Conservation (phyloP, 106 monocot genomes). For the Allium cepa region DNA sequence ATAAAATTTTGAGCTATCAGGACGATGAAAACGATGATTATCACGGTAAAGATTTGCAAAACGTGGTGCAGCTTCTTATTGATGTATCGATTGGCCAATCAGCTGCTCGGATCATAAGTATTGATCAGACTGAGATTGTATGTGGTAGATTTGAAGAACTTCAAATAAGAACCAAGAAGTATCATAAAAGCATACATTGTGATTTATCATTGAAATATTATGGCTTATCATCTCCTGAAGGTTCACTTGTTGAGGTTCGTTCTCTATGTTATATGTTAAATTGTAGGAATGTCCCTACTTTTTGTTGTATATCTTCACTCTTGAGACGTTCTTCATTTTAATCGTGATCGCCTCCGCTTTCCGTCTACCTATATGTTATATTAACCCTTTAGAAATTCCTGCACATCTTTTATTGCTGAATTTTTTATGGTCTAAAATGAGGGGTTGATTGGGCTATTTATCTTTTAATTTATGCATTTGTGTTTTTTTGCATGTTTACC, state of each 20-base stretch:
- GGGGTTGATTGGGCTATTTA: neutral
- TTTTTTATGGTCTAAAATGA: too few species aligned
- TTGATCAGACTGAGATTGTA: slow-evolving; percentile 59
- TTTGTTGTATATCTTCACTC: too few species aligned
- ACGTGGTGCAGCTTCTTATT: slow-evolving; percentile 47
- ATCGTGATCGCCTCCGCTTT: too few species aligned
- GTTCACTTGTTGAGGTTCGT: slow-evolving; percentile 73
- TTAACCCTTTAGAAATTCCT: too few species aligned
- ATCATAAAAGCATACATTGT: slow-evolving; percentile 73
- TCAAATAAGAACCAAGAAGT: slow-evolving; percentile 61
- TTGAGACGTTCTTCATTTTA: too few species aligned
- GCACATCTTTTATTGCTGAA: too few species aligned
- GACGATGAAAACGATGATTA: slow-evolving; percentile 44
- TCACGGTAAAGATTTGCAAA: slow-evolving; percentile 50
- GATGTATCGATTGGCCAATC: slow-evolving; percentile 84
- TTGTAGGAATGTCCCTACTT: neutral
- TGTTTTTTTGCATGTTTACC: neutral
- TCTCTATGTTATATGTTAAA: slow-evolving; percentile 3
- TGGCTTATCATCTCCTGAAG: slow-evolving; percentile 94
- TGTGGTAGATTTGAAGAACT: slow-evolving; percentile 97
- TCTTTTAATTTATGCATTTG: neutral
- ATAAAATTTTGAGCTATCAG: slow-evolving; percentile 80
- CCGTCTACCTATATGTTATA: too few species aligned
- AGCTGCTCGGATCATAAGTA: slow-evolving; percentile 73
- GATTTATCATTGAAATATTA: slow-evolving; percentile 69